Evolutionary conservation across 1,284 basidiomycete species (phyloP).

Genomic region (Ganoderma sinense): DNA sequence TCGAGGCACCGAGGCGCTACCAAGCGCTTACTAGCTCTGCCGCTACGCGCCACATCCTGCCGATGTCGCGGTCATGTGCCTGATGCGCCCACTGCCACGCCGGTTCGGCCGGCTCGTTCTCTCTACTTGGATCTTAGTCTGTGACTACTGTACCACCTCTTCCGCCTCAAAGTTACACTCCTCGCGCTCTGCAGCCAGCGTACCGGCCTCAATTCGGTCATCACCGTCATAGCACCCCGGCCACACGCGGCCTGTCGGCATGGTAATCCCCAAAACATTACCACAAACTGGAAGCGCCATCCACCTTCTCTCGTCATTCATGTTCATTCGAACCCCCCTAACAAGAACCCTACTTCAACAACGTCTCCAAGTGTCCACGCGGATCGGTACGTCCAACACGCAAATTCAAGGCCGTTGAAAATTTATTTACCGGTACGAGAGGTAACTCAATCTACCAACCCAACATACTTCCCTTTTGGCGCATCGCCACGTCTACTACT

Average conservation of each 20-base stretch:
- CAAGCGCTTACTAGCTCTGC: not conserved
- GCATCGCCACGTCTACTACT: not conserved
- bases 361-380: not conserved
- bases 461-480: not conserved
- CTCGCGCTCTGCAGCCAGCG: not conserved
- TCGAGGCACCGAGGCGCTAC: not conserved
- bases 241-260: not conserved
- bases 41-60: not conserved
- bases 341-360: not conserved
- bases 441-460: not conserved
- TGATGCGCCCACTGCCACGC: not conserved
- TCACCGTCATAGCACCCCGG: not conserved
- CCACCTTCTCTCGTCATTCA: not conserved
- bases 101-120: no score
- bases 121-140: no score
- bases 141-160: no score
- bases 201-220: not conserved
- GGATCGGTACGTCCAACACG: not conserved
- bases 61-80: conserved; percentile 1
- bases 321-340: not conserved
- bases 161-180: not conserved
- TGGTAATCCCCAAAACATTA: not conserved
- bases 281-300: not conserved
- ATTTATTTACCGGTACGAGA: not conserved
- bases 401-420: not conserved